These are phyloP conservation scores for Eucommia ulmoides DNA, from an alignment of 257 asterid species.

Conservation along the genomic window DNA sequence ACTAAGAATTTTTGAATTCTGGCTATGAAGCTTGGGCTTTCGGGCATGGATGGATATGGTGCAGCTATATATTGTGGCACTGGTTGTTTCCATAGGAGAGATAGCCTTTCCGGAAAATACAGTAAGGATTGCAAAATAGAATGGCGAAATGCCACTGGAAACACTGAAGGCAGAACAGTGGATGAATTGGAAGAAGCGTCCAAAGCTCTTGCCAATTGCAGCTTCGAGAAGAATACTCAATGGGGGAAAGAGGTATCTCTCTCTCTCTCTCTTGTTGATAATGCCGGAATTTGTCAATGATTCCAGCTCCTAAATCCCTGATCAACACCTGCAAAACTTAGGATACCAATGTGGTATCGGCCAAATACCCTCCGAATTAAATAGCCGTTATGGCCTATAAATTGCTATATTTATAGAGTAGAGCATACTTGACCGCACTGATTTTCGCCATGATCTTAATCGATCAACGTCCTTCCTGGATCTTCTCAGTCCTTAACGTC, in stretches of 20 bases:
- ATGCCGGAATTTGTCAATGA: too few relatives aligned
- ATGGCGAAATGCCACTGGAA: constrained; percentile 9
- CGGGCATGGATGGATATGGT: constrained; percentile 43
- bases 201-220: constrained; percentile 44
- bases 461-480: too few relatives aligned
- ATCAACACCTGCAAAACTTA: too few relatives aligned
- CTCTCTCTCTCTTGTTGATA: background rate
- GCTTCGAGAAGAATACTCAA: constrained; percentile 50
- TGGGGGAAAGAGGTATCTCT: constrained; percentile 73
- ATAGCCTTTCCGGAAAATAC: constrained; percentile 36
- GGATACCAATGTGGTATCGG: too few relatives aligned
- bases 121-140: constrained; percentile 13
- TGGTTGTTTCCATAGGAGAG: constrained; percentile 69
- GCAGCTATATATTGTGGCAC: constrained; percentile 53
- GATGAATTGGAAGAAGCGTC: constrained; percentile 50
- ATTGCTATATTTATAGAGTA: too few relatives aligned
- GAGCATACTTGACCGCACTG: too few relatives aligned
- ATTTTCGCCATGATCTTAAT: too few relatives aligned
- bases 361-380: too few relatives aligned
- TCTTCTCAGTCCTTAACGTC: too few relatives aligned
- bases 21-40: constrained; percentile 42
- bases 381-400: too few relatives aligned
- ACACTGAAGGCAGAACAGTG: constrained; percentile 11
- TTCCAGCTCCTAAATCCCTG: too few relatives aligned
- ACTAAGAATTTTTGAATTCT: too few relatives aligned